Evolutionary conservation across 2,329 filamentous ascomycete species (phyloP), one percentile per base, ranked within the genome.

Genomic region (Talaromyces marneffei): DNA sequence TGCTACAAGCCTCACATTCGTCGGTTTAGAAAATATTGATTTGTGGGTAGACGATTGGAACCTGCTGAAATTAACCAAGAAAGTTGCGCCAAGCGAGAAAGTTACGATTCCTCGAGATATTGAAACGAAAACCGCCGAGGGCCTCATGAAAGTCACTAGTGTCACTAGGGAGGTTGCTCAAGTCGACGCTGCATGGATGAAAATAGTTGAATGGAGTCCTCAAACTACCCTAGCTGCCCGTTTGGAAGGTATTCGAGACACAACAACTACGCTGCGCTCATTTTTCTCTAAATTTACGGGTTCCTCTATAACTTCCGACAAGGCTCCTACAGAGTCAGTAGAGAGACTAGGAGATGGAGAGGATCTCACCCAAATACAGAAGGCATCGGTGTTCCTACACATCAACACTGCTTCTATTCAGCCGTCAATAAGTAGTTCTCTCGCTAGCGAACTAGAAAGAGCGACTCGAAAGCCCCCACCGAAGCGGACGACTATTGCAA

Each of bases 401-500:
- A 89, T 96, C 20, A 96, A 90, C 52, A 92, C 92, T 8, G 92
- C 93, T 31, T 84, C 85, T 50, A 87, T 97, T 33, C 84, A 86
- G 67, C 96, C 92, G 0, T 89, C 84, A 52, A 87, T 97, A 0
- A 80, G 84, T 20, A 78, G 83, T 31, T 85, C 82, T 40, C 91
- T 97, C 68, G 87, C 91, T 2, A 83, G 87, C 1, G 95, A 99
- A 72, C 83, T 99, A 10, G 92, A 97, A 77, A 86, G 95, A 64
- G 94, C 95, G 16, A 99, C 95, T 0, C 97, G 97, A 77, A 99
- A 99, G 71, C 91, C 92, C 2, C 94, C 95, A 0, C 94, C 94
- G 0, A 96, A 91, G 72, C 84, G 83, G 10, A 95, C 94, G 0
- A 90, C 87, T 57, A 84, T 99, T 27, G 89, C 93, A 6, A 90